A percentile compares a stretch with the other conserved stretches of the same genome.
These are phyloP conservation scores for Glycyrrhiza uralensis DNA, from an alignment of 306 rosid genomes.

Conservation along the genomic window DNA sequence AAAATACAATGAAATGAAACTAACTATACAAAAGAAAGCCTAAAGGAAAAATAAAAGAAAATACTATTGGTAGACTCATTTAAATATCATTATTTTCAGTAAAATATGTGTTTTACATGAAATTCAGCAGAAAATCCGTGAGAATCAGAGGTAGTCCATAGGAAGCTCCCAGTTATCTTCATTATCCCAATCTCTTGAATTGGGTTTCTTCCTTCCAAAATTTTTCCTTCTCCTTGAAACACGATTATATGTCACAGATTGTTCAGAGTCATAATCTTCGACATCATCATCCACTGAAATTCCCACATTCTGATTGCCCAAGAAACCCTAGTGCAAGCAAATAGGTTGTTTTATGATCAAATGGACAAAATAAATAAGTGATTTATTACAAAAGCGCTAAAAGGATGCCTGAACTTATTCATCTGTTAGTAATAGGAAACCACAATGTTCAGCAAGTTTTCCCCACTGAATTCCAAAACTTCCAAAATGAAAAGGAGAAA, in stretches of 20 bases:
- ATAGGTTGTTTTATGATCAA: neutral
- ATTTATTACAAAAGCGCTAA: neutral
- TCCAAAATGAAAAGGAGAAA: neutral
- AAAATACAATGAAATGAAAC: neutral
- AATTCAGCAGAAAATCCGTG: neutral
- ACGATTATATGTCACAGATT: conserved; percentile 33
- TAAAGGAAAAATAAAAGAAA: neutral
- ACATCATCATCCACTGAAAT: conserved; percentile 49
- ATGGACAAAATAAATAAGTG: neutral
- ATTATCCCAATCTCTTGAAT: conserved; percentile 40
- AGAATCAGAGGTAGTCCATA: conserved; percentile 69
- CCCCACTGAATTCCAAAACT: neutral
- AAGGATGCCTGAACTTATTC: neutral
- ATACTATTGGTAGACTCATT: conserved; percentile 6
- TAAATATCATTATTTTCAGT: neutral
- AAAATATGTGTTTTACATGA: neutral
- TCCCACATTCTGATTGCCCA: conserved; percentile 66
- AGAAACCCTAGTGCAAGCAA: conserved; percentile 58
- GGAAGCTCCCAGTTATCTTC: conserved; percentile 89
- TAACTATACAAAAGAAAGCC: conserved; percentile 23
- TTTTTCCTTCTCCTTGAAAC: conserved; percentile 40
- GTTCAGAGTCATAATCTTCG: conserved; percentile 59
- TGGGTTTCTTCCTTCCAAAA: conserved; percentile 44
- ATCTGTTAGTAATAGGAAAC: neutral
- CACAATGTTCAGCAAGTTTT: neutral